Evolutionary conservation across 1,284 basidiomycete species (phyloP).

Genomic region (Heliocybe sulcata): DNA sequence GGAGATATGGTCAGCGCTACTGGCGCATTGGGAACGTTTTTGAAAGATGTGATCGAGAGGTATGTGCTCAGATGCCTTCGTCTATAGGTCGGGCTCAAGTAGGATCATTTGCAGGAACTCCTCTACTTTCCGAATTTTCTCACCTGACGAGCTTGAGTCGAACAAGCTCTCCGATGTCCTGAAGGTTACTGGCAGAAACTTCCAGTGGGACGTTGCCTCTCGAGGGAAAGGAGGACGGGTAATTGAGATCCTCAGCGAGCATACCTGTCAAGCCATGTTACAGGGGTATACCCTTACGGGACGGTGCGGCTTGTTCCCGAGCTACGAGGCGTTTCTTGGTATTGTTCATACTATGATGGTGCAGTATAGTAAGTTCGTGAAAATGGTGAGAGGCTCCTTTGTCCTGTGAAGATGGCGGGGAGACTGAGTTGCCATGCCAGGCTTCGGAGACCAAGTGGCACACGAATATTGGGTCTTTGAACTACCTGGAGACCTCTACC

Average conservation of each 20-base stretch:
- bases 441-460: conserved; percentile 74
- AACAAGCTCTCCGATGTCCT: conserved; percentile 85
- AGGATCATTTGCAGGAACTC: conserved; percentile 52
- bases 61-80: conserved; percentile 19
- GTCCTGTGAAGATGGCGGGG: background rate
- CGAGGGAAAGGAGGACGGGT: conserved; percentile 69
- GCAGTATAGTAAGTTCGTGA: conserved; percentile 82
- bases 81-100: conserved; percentile 3
- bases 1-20: conserved; percentile 50
- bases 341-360: conserved; percentile 77
- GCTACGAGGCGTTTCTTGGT: conserved; percentile 83
- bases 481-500: conserved; percentile 83
- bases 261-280: conserved; percentile 83
- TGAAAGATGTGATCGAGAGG: conserved; percentile 52
- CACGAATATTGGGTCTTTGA: conserved; percentile 65
- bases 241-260: conserved; percentile 84
- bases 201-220: conserved; percentile 72
- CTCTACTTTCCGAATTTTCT: conserved; percentile 78
- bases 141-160: conserved; percentile 85
- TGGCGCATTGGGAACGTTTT: conserved; percentile 34
- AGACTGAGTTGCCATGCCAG: conserved; percentile 13
- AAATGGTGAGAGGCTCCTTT: conserved; percentile 43
- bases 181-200: conserved; percentile 58
- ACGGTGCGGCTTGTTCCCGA: conserved; percentile 79
- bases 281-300: conserved; percentile 83